Evolutionary conservation across 805 yeast species (phyloP).

Genomic region (Allodekkera sacchari): DNA sequence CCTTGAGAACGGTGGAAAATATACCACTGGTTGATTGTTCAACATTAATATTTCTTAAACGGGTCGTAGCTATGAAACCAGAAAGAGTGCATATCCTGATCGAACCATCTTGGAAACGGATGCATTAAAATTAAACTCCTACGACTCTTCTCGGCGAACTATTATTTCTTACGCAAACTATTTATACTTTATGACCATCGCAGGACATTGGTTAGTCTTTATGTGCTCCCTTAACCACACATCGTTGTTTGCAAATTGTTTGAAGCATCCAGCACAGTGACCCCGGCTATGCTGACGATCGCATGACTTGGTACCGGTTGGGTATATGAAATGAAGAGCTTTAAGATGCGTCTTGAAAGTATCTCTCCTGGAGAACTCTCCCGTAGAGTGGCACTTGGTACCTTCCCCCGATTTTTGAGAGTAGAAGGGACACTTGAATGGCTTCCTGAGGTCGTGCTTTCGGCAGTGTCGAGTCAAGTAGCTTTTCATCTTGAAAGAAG

Average conservation of each 20-base stretch:
- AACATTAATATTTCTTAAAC: too few species aligned
- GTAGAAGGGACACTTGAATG: slow-evolving; percentile 49
- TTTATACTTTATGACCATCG: slow-evolving; percentile 18
- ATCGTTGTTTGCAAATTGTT: slow-evolving; percentile 37
- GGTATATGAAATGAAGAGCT: slow-evolving; percentile 48
- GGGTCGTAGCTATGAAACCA: too few species aligned
- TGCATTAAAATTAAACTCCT: too few species aligned
- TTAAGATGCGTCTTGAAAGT: slow-evolving; percentile 52
- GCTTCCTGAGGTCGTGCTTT: slow-evolving; percentile 41
- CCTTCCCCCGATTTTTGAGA: slow-evolving; percentile 11
- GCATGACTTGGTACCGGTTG: slow-evolving; percentile 43
- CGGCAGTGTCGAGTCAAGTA: slow-evolving; percentile 49
- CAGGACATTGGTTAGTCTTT: slow-evolving; percentile 39
- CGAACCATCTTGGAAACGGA: too few species aligned
- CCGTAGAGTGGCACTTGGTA: slow-evolving; percentile 45
- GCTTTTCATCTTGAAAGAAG: slow-evolving; percentile 41
- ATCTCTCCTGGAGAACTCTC: slow-evolving; percentile 52
- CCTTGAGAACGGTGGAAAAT: too few species aligned
- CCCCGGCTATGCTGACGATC: slow-evolving; percentile 37
- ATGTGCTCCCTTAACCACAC: slow-evolving; percentile 47
- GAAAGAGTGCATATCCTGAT: too few species aligned
- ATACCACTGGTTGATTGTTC: too few species aligned
- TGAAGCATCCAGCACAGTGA: slow-evolving; percentile 47
- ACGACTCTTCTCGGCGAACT: too few species aligned
- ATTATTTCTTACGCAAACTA: slow-evolving; percentile 1